A percentile compares a stretch with the other conserved stretches of the same genome.
Evolutionary conservation across 2,329 filamentous ascomycete species (phyloP).

Genomic region (Trichophyton mentagrophytes): DNA sequence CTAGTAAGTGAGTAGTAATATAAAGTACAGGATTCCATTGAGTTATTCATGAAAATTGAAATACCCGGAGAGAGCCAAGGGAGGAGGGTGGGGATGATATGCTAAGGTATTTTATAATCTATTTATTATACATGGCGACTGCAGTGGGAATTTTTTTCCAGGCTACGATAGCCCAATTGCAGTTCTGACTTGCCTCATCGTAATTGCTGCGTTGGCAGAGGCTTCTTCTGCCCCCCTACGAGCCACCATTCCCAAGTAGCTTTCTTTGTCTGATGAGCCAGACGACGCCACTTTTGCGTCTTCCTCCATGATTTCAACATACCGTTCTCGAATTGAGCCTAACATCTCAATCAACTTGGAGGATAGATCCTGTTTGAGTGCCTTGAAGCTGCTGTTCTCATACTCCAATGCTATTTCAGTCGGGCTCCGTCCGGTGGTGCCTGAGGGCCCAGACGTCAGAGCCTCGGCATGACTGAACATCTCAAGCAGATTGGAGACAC

Average conservation of each 20-base stretch:
- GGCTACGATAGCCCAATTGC: conserved; percentile 9
- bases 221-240: conserved; percentile 11
- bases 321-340: conserved; percentile 23
- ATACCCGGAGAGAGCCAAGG: too few species aligned
- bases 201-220: conserved; percentile 11
- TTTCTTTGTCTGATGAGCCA: not conserved
- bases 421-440: conserved; percentile 18
- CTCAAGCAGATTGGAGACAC: conserved; percentile 75
- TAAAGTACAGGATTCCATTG: not conserved
- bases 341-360: conserved; percentile 28
- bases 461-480: conserved; percentile 59
- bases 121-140: not conserved
- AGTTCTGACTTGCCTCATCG: conserved; percentile 11
- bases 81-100: not conserved
- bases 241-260: conserved; percentile 11
- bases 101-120: too few species aligned
- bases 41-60: too few species aligned
- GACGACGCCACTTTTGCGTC: not conserved
- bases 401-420: conserved; percentile 38
- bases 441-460: conserved; percentile 13
- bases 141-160: not conserved
- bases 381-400: conserved; percentile 37
- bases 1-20: too few species aligned
- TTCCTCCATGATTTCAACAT: conserved; percentile 11
- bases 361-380: conserved; percentile 53